Conservation (phyloP, 345 rosid species). For the Populus ilicifolia region DNA sequence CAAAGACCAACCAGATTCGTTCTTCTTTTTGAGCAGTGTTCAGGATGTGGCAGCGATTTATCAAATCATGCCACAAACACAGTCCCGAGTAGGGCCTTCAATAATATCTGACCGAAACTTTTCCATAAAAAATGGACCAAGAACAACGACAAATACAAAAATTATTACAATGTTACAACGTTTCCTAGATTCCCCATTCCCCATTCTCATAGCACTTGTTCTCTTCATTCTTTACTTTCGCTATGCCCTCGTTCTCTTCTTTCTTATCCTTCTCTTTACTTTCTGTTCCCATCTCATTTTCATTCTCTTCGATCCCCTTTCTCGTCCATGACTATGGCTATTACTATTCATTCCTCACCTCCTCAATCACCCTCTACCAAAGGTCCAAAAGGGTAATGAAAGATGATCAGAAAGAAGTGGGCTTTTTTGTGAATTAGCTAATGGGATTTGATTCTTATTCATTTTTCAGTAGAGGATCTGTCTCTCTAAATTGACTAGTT, state of each 20-base stretch:
- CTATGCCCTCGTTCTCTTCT: slow-evolving; percentile 30
- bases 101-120: slow-evolving; percentile 9
- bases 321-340: slow-evolving; percentile 49
- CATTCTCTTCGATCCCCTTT: slow-evolving; percentile 34
- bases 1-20: no score
- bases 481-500: neutral
- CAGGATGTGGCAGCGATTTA: no score
- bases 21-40: no score
- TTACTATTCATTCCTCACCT: slow-evolving; percentile 31
- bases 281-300: slow-evolving; percentile 40
- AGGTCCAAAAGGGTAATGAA: slow-evolving; percentile 38
- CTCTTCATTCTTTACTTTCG: slow-evolving; percentile 40
- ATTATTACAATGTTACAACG: slow-evolving; percentile 16
- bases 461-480: neutral
- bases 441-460: neutral
- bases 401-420: neutral
- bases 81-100: no score
- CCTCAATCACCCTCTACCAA: slow-evolving; percentile 35
- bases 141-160: neutral
- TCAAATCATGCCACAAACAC: no score
- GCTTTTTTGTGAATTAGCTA: neutral
- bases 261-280: slow-evolving; percentile 38
- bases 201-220: slow-evolving; percentile 34
- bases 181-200: slow-evolving; percentile 48
- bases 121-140: slow-evolving; percentile 1